Base-by-base conservation (phyloP, 345 rosid species). In the Hevea brasiliensis region DNA sequence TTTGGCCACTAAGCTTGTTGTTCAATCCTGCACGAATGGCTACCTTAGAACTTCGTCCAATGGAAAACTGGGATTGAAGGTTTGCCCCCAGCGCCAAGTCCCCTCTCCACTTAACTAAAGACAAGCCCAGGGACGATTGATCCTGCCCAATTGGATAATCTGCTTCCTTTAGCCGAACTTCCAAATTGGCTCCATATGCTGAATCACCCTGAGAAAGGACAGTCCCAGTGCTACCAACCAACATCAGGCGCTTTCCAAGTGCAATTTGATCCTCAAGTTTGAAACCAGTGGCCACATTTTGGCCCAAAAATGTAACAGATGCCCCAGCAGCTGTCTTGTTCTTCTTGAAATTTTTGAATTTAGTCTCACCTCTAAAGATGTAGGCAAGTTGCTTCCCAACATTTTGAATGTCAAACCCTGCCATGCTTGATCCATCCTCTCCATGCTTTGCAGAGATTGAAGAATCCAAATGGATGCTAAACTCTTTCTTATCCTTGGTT, bases 401-500 rank as follows among this genome's bases (percentile, higher is more conserved):
- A 77, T 89, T 94, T 80, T 94, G 98, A 86, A 92, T 87, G 85
- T 94, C 98, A 12, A 94, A 94, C 42, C 98, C 98, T 51, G 87
- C 97, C 98, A 94, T 90, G 74, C 82, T 87, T 57, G 98, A 94
- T 35, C 93, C 97, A 61, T 68, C 86, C 50, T 89, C 94, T 0
- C 97, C 97, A 24, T 90, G 92, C 86, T 92, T 92, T 6, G 87
- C 88, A 57, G 92, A 76, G 71, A 90, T 75, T 7, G 98, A 92
- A 47, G 97, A 94, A 82, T 94, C 98, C 81, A 92, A 81, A 82
- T 94, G 97, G 79, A 94, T 85, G 80, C 84, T 92, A 76, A 92
- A 94, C 61, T 94, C 98, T 77, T 92, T 92, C 91, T 94, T 94
- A 83, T 92, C 98, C 77, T 94, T 94, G 42, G 98, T 94, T 70